Percentiles rank a stretch among this genome's conserved stretches.
Conservation (phyloP, 2,329 filamentous ascomycete species). For the Cercospora sesami region DNA sequence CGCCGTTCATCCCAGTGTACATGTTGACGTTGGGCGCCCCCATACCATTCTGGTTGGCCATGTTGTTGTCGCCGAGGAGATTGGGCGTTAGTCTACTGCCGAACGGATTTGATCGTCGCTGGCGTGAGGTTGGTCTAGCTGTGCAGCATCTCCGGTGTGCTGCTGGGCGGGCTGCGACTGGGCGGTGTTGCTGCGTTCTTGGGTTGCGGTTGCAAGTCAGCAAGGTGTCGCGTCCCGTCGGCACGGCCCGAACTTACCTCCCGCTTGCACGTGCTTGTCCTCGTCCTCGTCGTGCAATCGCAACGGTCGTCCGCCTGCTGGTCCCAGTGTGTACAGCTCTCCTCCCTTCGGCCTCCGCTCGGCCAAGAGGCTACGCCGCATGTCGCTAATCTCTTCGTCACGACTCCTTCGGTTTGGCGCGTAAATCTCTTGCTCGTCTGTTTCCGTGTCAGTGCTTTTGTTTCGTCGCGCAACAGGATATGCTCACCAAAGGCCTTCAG, state of each 20-base stretch:
- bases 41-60: slow-evolving; percentile 34
- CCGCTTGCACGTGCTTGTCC: background rate
- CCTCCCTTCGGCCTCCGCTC: background rate
- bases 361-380: background rate
- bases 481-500: slow-evolving; percentile 16
- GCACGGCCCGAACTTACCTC: background rate
- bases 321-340: background rate
- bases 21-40: slow-evolving; percentile 32
- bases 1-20: slow-evolving; percentile 33
- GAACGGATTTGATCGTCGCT: background rate
- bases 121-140: background rate
- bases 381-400: background rate
- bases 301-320: slow-evolving; percentile 5
- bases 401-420: background rate
- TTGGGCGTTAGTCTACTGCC: background rate
- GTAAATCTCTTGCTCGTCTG: slow-evolving; percentile 9
- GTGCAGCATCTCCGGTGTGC: background rate
- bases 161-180: background rate
- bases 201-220: background rate
- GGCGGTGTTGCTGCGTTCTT: background rate
- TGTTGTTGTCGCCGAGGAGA: slow-evolving; percentile 13
- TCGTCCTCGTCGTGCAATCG: slow-evolving; percentile 4
- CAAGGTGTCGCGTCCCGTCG: background rate
- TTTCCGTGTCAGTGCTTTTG: background rate
- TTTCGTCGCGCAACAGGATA: background rate